These are phyloP conservation scores for Silene coronaria DNA, from an alignment of 179 eudicot species.

Conservation along the genomic window DNA sequence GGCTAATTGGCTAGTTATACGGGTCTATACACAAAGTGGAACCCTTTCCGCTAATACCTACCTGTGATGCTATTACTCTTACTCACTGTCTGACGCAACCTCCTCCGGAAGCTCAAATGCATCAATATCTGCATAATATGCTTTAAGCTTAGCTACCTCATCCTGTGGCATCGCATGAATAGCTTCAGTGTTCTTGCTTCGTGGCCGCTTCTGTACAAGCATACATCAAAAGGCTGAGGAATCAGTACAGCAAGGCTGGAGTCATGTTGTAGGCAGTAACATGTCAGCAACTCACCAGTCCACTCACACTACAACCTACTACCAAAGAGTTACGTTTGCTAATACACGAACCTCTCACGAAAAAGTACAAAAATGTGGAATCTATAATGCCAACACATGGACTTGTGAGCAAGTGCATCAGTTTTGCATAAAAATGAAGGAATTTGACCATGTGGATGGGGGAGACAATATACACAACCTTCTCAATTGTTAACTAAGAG, in stretches of 20 bases:
- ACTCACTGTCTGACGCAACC: conserved; percentile 28
- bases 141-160: conserved; percentile 36
- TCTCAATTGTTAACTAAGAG: background rate
- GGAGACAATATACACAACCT: background rate
- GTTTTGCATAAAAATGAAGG: background rate
- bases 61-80: conserved; percentile 8
- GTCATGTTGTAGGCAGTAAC: background rate
- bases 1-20: conserved; percentile 4
- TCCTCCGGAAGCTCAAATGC: conserved; percentile 39
- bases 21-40: conserved; percentile 19
- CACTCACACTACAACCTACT: background rate
- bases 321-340: no score
- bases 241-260: background rate
- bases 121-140: conserved; percentile 41
- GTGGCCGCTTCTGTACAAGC: conserved; percentile 33
- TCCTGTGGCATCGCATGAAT: conserved; percentile 33
- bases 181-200: conserved; percentile 4
- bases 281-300: background rate
- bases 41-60: background rate
- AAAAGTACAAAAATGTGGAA: no score
- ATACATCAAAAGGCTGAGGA: background rate
- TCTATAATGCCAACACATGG: background rate
- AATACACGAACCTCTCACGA: background rate
- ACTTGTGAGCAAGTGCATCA: background rate
- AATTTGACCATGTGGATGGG: background rate